These are phyloP conservation scores for Torulaspora pretoriensis DNA, from an alignment of 1,139 yeast species.

Conservation along the genomic window DNA sequence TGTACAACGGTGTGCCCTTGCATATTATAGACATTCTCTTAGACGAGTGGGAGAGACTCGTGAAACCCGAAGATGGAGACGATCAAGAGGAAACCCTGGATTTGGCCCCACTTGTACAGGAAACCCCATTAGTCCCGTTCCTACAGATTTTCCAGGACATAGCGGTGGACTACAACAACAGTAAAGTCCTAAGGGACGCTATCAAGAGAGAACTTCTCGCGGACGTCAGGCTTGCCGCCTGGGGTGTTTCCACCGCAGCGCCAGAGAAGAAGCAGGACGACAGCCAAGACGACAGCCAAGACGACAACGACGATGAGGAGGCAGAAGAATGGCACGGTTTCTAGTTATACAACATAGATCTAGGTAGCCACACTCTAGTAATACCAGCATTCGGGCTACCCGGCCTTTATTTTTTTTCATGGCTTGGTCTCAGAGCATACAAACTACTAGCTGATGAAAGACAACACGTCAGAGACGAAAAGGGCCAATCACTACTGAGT, in stretches of 20 bases:
- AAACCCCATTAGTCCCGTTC: slow-evolving; percentile 18
- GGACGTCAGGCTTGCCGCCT: slow-evolving; percentile 58
- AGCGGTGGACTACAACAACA: slow-evolving; percentile 43
- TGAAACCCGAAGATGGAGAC: slow-evolving; percentile 45
- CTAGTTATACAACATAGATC: slow-evolving; percentile 16
- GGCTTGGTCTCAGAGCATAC: neutral
- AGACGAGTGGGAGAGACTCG: slow-evolving; percentile 74
- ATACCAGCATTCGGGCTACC: neutral
- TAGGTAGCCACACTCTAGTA: neutral
- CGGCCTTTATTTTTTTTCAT: slow-evolving; percentile 1
- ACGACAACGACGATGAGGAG: slow-evolving; percentile 31
- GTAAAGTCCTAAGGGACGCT: slow-evolving; percentile 63
- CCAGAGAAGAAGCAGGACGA: slow-evolving; percentile 28
- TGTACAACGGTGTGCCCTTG: slow-evolving; percentile 75
- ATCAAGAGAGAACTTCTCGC: slow-evolving; percentile 61
- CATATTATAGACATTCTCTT: slow-evolving; percentile 80
- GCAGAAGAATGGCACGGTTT: slow-evolving; percentile 55
- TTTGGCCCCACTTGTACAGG: slow-evolving; percentile 22
- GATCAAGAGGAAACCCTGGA: slow-evolving; percentile 42
- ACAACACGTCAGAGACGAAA: neutral
- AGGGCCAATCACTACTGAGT: neutral
- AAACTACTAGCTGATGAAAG: neutral
- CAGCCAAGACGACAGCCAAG: slow-evolving; percentile 30
- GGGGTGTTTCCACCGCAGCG: slow-evolving; percentile 48
- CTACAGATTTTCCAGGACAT: slow-evolving; percentile 42